Percentiles rank a stretch among this genome's conserved stretches.
Evolutionary conservation across 2,329 filamentous ascomycete genomes (phyloP).

Genomic region (Berkeleyomyces basicola): DNA sequence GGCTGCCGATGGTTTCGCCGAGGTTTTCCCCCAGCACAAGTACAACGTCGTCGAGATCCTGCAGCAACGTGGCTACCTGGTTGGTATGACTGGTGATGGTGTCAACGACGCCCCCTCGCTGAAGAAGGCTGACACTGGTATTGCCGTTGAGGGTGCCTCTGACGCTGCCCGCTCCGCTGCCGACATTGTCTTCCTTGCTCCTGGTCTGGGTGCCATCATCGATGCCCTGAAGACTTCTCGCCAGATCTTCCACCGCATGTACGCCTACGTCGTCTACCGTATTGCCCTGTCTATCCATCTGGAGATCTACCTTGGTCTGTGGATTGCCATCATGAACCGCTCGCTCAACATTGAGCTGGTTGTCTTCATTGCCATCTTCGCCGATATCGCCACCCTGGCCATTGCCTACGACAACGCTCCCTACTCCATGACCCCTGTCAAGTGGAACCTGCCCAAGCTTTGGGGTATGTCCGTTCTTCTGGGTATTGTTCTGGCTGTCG

Average conservation of each 20-base stretch:
- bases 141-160: slow-evolving; percentile 82
- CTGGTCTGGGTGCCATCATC: slow-evolving; percentile 81
- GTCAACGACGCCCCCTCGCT: slow-evolving; percentile 86
- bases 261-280: slow-evolving; percentile 89
- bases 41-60: slow-evolving; percentile 88
- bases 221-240: slow-evolving; percentile 84
- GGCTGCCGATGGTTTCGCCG: slow-evolving; percentile 85
- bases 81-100: slow-evolving; percentile 93
- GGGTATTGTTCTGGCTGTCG: slow-evolving; percentile 62
- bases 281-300: slow-evolving; percentile 83
- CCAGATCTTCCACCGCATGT: slow-evolving; percentile 95
- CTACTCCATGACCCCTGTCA: slow-evolving; percentile 70
- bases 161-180: slow-evolving; percentile 82
- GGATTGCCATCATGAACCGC: slow-evolving; percentile 77
- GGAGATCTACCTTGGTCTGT: slow-evolving; percentile 80
- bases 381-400: slow-evolving; percentile 78
- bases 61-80: slow-evolving; percentile 81
- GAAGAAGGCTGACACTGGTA: slow-evolving; percentile 93
- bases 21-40: slow-evolving; percentile 92
- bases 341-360: slow-evolving; percentile 74
- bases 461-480: slow-evolving; percentile 85
- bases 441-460: slow-evolving; percentile 83
- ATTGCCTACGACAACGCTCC: slow-evolving; percentile 90
- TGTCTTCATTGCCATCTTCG: slow-evolving; percentile 90
- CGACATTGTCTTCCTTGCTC: slow-evolving; percentile 86